Base-by-base conservation (phyloP, 2,329 filamentous ascomycete genomes). In the Thermomyces lanuginosus region DNA sequence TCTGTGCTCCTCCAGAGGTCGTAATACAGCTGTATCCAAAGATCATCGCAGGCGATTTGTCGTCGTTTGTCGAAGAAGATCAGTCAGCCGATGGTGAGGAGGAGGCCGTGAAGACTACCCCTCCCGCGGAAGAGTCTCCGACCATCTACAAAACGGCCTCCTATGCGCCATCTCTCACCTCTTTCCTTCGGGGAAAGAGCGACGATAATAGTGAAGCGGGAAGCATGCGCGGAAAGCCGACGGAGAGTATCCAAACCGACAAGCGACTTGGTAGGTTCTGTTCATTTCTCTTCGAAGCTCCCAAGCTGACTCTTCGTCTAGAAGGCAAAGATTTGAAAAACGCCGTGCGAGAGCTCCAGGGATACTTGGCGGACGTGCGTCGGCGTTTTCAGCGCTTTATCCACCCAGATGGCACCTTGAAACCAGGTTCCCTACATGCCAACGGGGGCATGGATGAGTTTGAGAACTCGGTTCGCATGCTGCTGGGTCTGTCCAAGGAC, bases 291-390 rank as follows among this genome's bases (percentile, higher is more conserved):
- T 29, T 8, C 14, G 6, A 15, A 31, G 3, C 19, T 29, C 22
- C 30, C 41, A 23, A 39, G 24, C 12, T 21, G 23, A 13, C 21
- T 16, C 13, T 25, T 6, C 16, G 22, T 11, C 55, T 77, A 18
- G 72, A 83, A 45, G 83, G 82, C 8, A 86, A 86, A 43, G 82
- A 93, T 39, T 64, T 98, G 18, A 77, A 71, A 39, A 66, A 72
- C 25, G 83, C 89, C 0, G 79, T 89, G 9, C 67, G 76, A 22
- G 83, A 86, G 36, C 63, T 98, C 2, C 81, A 80, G 42, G 76
- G 76, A 13, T 98, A 92, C 45, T 66, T 98, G 5, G 86, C 83
- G 0, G 81, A 91, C 36, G 82, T 84, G 10, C 72, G 89, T 33
- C 60, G 66, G 13, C 61, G 69, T 26, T 62, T 76, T 17, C 69